Base-by-base conservation (phyloP, 192 early-diverging fungal genomes). In the Physocladia obscura region DNA sequence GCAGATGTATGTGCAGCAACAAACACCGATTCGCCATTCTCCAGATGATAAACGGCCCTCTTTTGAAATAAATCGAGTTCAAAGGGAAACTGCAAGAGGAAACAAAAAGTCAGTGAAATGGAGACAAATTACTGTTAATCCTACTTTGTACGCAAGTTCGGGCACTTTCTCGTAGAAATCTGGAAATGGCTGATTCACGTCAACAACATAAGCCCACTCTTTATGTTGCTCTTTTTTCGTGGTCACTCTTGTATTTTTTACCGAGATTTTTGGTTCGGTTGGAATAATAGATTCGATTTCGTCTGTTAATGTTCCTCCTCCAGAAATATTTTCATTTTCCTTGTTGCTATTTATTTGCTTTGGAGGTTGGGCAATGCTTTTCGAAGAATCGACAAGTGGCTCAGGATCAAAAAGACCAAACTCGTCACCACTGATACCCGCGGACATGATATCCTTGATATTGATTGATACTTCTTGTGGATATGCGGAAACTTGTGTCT, bases 1-100 rank as follows among this genome's bases (percentile, higher is more conserved):
- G 97, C 95, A 35, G 93, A 95, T 1, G 97, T 99, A 65, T 99
- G 97, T 1, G 97, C 97, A 0, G 97, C 97, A 13, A 99, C 90
- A 82, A 99, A 99, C 19, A 99, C 95, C 26, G 89, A 93, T 56
- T 98, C 94, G 21, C 93, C 93, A 54, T 86, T 90, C 78, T 99
- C 97, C 49, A 99, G 78, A 76, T 94, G 94, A 74, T 95, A 97
- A 2, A 99, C 92, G 0, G 97, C 97, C 39, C 89, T 88, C 75
- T 97, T 97, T 75, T 99, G 97, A 77, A 99, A 99, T 27, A 89
- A 86, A 73, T 99, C 95, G 27, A 99, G 86, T 76, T 98, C 95
- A 62, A 98, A 99, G 3, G 92, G 90, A 72, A 89, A 99, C 77
- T 89, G 71, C 11, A 30, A 63, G 17, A 22, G 37, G 44, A 39